Base-by-base conservation (phyloP, 768 basidiomycete genomes). In the Phlebiopsis flavidoalba region DNA sequence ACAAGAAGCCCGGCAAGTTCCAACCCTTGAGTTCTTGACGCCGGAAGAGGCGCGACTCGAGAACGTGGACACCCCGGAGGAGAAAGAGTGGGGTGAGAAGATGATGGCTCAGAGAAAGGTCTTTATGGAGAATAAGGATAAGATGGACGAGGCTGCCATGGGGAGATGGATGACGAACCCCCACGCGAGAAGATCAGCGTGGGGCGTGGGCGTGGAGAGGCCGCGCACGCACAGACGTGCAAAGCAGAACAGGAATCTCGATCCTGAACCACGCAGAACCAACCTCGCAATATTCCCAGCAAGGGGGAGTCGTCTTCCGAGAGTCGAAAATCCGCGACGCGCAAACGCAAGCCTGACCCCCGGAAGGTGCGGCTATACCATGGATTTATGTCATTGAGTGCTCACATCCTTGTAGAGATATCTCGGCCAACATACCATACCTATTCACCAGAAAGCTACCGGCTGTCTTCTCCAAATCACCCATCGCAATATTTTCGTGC, bases 41-140 rank as follows among this genome's bases (percentile, higher is more conserved):
- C 60, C 67, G 3, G 67, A 72, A 48, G 74, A 76, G 40, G 66
- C 72, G 17, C 63, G 68, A n/a, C 61, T 64, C 37, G 79, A 80
- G 69, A 80, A 82, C 65, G 68, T 81, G 8, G 81, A 82, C 63
- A 68, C 75, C 0, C 64, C 64, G 11, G 75, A 76, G 8, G 81
- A 83, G 66, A 63, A 75, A 8, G 68, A 69, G 14, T 79, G 74
- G 51, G 81, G 76, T 10, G 31, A 56, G 26, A 71, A 75, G 58
- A 80, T 81, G 79, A 67, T 70, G n/a, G 67, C 65, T 26, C 64
- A 74, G 43, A 66, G 80, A 22, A 63, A 66, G 24, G 71, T 72
- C 14, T 79, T 80, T 53, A 63, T 80, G 40, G 71, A 70, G 36
- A 72, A 68, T 53, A 69, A 64, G 48, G 54, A 58, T 53, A 55